Percentiles rank a stretch among this genome's conserved stretches.
Conservation (phyloP, 345 rosid species). For the Moricandia arvensis region DNA sequence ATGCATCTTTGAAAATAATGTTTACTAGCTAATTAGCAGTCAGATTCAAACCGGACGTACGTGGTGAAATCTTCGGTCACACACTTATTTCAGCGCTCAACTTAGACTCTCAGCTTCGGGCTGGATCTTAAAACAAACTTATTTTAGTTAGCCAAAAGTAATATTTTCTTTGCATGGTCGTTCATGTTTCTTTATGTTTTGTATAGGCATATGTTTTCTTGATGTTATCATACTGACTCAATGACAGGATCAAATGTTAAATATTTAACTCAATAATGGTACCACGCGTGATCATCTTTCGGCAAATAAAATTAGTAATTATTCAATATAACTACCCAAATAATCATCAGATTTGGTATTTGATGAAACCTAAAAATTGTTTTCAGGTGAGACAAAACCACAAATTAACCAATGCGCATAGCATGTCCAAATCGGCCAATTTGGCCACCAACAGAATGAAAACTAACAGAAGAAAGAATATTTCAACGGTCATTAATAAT, state of each 20-base stretch:
- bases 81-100: no score
- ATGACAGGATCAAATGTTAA: neutral
- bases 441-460: no score
- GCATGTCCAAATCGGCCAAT: no score
- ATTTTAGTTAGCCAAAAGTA: no score
- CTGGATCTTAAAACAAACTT: neutral
- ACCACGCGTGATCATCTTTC: slow-evolving; percentile 33
- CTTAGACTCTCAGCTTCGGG: no score
- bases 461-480: no score
- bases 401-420: slow-evolving; percentile 5
- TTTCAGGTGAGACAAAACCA: neutral
- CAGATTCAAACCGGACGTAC: no score
- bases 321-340: neutral
- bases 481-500: no score
- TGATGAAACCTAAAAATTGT: slow-evolving; percentile 8
- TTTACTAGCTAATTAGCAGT: no score
- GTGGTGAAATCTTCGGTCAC: no score
- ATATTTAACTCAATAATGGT: neutral
- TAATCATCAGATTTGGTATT: slow-evolving; percentile 2
- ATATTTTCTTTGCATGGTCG: neutral
- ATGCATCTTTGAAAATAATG: no score
- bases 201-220: no score
- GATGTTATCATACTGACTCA: slow-evolving; percentile 13
- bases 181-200: neutral
- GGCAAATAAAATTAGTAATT: slow-evolving; percentile 3